phyloP scores from a whole-genome alignment of 2,329 filamentous ascomycete genomes.

The Trichoderma pleuroti region DNA sequence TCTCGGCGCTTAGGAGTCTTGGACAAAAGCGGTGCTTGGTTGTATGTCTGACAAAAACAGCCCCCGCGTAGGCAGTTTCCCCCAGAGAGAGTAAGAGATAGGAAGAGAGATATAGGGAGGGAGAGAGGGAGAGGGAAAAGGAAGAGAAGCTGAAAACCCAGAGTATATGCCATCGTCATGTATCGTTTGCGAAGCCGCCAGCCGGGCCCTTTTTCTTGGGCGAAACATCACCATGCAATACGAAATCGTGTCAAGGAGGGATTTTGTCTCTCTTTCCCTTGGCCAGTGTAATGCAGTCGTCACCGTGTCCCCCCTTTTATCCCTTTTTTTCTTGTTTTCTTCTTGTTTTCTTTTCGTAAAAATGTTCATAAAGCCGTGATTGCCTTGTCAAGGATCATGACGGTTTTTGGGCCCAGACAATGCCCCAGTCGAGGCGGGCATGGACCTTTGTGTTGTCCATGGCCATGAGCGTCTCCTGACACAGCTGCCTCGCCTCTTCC shows the following conservation, averaged over 20 bases:
- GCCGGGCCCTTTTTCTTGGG: background rate
- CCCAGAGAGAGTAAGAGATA: no score
- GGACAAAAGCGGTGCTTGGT: background rate
- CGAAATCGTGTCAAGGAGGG: background rate
- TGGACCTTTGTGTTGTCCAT: slow-evolving; percentile 34
- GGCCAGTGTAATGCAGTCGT: background rate
- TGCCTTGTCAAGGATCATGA: background rate
- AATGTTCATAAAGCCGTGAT: background rate
- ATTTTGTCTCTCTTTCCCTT: background rate
- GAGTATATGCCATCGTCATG: background rate
- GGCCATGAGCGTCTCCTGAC: slow-evolving; percentile 31
- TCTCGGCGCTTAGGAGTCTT: background rate
- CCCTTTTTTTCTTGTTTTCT: background rate
- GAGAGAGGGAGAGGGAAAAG: background rate
- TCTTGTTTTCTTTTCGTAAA: background rate
- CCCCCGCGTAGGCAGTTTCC: background rate
- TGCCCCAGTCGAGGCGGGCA: slow-evolving; percentile 35
- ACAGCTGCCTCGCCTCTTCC: slow-evolving; percentile 34
- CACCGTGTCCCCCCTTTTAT: background rate
- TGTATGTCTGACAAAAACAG: background rate
- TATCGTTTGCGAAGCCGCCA: background rate
- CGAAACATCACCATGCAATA: background rate
- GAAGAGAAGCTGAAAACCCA: background rate
- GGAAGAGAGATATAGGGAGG: no score
- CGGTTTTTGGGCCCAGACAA: slow-evolving; percentile 40